Conservation (phyloP, 257 asterid species). For the Pogostemon cablin region DNA sequence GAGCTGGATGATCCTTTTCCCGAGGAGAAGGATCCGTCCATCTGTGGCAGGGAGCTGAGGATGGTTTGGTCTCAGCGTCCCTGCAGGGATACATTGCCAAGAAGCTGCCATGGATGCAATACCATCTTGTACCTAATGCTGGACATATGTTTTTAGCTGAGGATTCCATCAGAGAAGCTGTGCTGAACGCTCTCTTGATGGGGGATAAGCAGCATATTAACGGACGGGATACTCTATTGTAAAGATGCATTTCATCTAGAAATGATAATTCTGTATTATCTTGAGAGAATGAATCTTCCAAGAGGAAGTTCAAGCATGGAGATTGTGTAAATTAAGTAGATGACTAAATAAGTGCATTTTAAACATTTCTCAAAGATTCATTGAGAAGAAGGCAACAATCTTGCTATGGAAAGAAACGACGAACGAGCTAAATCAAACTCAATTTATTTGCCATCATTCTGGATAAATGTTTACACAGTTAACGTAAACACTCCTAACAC, state of each 20-base stretch:
- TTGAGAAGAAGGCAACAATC: no score
- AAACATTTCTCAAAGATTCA: no score
- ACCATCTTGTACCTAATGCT: constrained; percentile 27
- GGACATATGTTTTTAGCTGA: constrained; percentile 33
- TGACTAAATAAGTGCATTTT: not conserved
- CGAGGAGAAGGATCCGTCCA: not conserved
- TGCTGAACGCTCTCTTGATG: not conserved
- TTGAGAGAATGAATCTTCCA: not conserved
- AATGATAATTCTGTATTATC: not conserved
- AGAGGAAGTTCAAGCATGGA: not conserved
- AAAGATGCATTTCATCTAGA: not conserved
- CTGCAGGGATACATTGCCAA: constrained; percentile 29
- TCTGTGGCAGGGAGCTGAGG: constrained; percentile 29
- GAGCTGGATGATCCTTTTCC: constrained; percentile 24
- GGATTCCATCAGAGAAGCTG: constrained; percentile 21
- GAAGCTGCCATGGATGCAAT: constrained; percentile 32
- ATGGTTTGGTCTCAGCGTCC: constrained; percentile 24
- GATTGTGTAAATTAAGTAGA: not conserved
- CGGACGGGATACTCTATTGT: not conserved
- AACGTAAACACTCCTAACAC: constrained; percentile 28
- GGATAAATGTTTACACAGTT: constrained; percentile 27
- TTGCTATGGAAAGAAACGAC: not conserved
- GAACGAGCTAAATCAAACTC: constrained; percentile 4
- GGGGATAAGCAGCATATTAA: not conserved
- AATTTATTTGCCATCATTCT: constrained; percentile 24